Base-by-base conservation (phyloP, 2,329 filamentous ascomycete species). In the Septoria linicola region DNA sequence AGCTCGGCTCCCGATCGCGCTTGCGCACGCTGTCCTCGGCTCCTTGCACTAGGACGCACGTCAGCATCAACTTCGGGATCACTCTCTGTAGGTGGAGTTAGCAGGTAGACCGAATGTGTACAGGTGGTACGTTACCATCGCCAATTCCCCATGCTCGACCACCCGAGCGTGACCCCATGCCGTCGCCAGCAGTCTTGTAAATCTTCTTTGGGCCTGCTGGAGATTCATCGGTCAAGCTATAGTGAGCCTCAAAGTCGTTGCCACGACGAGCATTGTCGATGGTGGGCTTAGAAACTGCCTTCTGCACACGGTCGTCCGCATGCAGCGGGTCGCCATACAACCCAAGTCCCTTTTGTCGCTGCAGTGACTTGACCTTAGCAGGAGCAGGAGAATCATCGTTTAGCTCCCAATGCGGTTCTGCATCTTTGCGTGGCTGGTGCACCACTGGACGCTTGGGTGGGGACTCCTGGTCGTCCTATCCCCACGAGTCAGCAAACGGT, bases 351-450 rank as follows among this genome's bases (percentile, higher is more conserved):
- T 81, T 82, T 70, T 89, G 89, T 51, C 83, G 57, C 35, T 61
- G 57, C 8, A 60, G 41, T 19, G 57, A 58, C 41, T 62, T 60
- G 39, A 68, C 63, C 45, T 63, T 62, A 36, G 74, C 72, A 48
- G 53, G 55, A 19, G 78, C 75, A 42, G 81, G 80, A 27, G 80
- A 80, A 49, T 91, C 84, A 66, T 97, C 91, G 47, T 81, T 76
- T 63, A 96, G 80, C 55, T 93, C 84, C 66, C 96, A 96, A 70
- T 97, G 89, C 1, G 83, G 74, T 66, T 91, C 84, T 14, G 87
- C 85, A 63, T 95, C 88, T 35, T 84, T 88, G 53, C 92, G 88
- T 31, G 87, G 79, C 67, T 87, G 87, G 62, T 78, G 74, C 31
- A 81, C 76, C 27, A 80, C 76, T 11, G 81, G 77, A 48, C 78